phyloP scores from a whole-genome alignment of 2,329 filamentous ascomycete genomes.

The Penicillium brevicompactum region DNA sequence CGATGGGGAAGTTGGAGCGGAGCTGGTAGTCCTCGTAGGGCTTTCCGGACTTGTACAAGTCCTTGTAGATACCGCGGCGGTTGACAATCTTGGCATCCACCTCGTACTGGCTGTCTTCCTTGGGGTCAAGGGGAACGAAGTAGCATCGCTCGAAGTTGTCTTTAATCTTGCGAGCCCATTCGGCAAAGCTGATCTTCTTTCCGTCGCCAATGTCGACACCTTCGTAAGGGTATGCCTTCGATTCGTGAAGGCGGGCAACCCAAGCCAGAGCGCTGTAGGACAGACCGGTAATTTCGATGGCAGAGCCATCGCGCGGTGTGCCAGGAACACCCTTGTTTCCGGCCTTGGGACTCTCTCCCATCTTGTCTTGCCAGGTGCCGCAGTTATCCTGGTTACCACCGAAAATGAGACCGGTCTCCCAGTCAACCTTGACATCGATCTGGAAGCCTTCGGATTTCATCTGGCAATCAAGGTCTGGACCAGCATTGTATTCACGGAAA shows the following conservation, averaged over 20 bases:
- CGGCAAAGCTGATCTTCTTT: slow-evolving; percentile 66
- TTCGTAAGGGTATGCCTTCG: slow-evolving; percentile 71
- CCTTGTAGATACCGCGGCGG: slow-evolving; percentile 96
- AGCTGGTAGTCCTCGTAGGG: slow-evolving; percentile 98
- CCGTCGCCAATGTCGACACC: slow-evolving; percentile 70
- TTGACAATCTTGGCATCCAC: slow-evolving; percentile 80
- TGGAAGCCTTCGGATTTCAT: slow-evolving; percentile 94
- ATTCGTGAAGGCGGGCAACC: slow-evolving; percentile 68
- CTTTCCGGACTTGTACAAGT: slow-evolving; percentile 89
- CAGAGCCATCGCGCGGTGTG: slow-evolving; percentile 94
- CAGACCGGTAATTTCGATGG: slow-evolving; percentile 91
- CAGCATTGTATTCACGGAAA: slow-evolving; percentile 93
- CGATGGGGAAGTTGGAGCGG: slow-evolving; percentile 89
- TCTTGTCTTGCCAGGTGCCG: slow-evolving; percentile 99
- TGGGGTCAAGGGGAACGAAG: slow-evolving; percentile 72
- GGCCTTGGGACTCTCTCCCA: slow-evolving; percentile 94
- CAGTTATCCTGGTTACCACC: slow-evolving; percentile 95
- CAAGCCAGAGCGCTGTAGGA: slow-evolving; percentile 86
- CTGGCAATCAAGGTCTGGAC: slow-evolving; percentile 82
- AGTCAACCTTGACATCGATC: slow-evolving; percentile 87
- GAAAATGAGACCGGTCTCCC: slow-evolving; percentile 86
- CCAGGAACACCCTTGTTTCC: slow-evolving; percentile 91
- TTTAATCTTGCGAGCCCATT: slow-evolving; percentile 81
- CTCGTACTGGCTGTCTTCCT: slow-evolving; percentile 75
- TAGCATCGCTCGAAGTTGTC: slow-evolving; percentile 89